Evolutionary conservation across 1,284 basidiomycete genomes (phyloP).

Genomic region (Heterobasidion annosum): DNA sequence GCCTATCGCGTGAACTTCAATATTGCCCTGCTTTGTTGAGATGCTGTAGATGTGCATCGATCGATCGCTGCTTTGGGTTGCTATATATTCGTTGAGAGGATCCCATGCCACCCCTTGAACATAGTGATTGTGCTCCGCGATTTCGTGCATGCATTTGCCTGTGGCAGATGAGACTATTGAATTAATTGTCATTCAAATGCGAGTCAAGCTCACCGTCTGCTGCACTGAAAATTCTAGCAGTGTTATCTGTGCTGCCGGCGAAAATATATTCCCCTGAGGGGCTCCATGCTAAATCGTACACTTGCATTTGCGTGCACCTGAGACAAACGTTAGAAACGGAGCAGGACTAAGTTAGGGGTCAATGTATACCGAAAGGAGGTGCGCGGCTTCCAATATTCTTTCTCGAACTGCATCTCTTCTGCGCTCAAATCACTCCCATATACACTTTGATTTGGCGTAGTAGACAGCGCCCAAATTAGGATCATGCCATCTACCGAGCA

Average conservation of each 20-base stretch:
- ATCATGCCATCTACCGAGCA: conserved; percentile 81
- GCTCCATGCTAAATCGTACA: conserved; percentile 97
- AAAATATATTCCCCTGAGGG: conserved; percentile 92
- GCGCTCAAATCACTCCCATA: conserved; percentile 70
- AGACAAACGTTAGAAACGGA: conserved; percentile 2
- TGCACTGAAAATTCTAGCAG: conserved; percentile 77
- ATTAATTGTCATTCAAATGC: conserved; percentile 3
- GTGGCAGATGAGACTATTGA: conserved; percentile 4
- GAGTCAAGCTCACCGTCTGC: conserved; percentile 49
- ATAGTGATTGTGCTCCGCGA: conserved; percentile 88
- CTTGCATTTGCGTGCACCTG: conserved; percentile 84
- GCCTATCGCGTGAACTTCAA: conserved; percentile 81
- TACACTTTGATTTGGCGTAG: conserved; percentile 56
- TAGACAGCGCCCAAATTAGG: conserved; percentile 88
- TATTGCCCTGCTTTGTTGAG: conserved; percentile 63
- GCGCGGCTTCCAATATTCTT: conserved; percentile 92
- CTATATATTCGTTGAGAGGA: conserved; percentile 89
- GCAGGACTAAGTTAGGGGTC: neutral
- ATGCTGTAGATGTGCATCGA: conserved; percentile 87
- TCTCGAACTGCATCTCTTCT: conserved; percentile 83
- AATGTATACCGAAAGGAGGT: conserved; percentile 71
- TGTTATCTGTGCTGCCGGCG: conserved; percentile 94
- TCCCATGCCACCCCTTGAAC: conserved; percentile 98
- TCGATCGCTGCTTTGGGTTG: conserved; percentile 89
- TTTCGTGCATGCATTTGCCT: conserved; percentile 79